Evolutionary conservation across 495 filamentous ascomycete genomes (phyloP), one percentile per base, ranked within the genome.

Genomic region (Aspergillus cavernicola): DNA sequence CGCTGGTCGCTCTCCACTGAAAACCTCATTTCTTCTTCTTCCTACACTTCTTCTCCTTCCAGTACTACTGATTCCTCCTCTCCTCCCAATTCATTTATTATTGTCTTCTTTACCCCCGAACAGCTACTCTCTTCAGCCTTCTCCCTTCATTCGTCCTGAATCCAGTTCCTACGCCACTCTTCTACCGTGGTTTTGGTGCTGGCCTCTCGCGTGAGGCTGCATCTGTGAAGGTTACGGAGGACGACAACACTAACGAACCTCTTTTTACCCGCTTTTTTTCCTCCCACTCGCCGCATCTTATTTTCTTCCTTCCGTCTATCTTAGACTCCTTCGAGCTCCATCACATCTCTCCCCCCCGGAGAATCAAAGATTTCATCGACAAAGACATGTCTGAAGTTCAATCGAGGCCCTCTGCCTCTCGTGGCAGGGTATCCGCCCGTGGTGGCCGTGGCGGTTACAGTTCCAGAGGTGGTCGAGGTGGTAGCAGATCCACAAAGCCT

Each of bases 331-430:
- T 55, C 63, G 61, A 49, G 61, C 56, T 63, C 52, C 66, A 68
- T 66, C 66, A 50, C 56, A 60, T 68, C 66, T 62, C 64, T 69
- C 66, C 66, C 61, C 59, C 56, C 47, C 53, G 56, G 55, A 62
- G 59, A 56, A 54, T 51, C 53, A 51, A 39, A 57, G 44, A 36
- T 45, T 44, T 38, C 60, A 57, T 63, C 65, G 36, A 60, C 58
- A 66, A 57, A 10, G 65, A 59, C 64, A 96, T 98, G 92, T 95
- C 93, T 79, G 93, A 97, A 81, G 85, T 89, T 73, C 85, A 91
- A 77, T 78, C 86, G 69, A 81, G 93, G 78, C 79, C 84, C 50
- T 72, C 83, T 68, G 85, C 84, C 60, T 77, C 82, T 60, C 88
- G 90, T 66, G 90, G 90, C 70, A 85, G 90, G 78, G 85, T 85